phyloP scores from a whole-genome alignment of 208 protist genomes.

The Endotrypanum monterogeii region DNA sequence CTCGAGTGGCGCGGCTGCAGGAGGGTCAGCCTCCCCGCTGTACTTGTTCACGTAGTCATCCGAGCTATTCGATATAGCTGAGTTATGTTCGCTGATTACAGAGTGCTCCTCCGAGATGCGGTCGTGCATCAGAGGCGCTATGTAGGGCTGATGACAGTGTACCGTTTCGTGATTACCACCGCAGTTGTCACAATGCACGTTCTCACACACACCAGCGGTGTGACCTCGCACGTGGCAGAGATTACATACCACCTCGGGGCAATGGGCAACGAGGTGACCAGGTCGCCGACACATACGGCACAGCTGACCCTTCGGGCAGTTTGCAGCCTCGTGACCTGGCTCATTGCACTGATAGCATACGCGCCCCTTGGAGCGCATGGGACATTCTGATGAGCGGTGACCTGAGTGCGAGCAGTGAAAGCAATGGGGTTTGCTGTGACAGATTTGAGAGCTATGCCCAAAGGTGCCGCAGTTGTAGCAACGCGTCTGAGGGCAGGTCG shows the following conservation, averaged over 20 bases:
- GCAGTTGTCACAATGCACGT: slow-evolving; percentile 47
- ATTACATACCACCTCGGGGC: slow-evolving; percentile 71
- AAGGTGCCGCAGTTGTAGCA: slow-evolving; percentile 91
- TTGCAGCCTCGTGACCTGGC: slow-evolving; percentile 80
- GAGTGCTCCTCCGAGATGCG: slow-evolving; percentile 26
- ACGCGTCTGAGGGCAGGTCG: slow-evolving; percentile 79
- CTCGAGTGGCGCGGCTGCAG: background rate
- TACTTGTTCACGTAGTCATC: background rate
- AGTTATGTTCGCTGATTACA: background rate
- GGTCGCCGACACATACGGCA: slow-evolving; percentile 82
- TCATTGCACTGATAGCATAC: slow-evolving; percentile 91
- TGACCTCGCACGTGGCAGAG: slow-evolving; percentile 80
- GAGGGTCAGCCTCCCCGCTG: slow-evolving; percentile 1
- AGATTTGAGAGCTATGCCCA: slow-evolving; percentile 84
- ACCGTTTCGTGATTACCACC: slow-evolving; percentile 41
- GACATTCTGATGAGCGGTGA: slow-evolving; percentile 81
- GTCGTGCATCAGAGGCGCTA: slow-evolving; percentile 16
- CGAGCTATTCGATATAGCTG: background rate
- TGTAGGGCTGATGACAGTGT: slow-evolving; percentile 34
- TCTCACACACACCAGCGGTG: slow-evolving; percentile 68
- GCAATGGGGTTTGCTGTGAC: slow-evolving; percentile 84
- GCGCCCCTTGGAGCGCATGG: slow-evolving; percentile 64
- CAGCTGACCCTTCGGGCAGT: slow-evolving; percentile 72
- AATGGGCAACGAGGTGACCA: slow-evolving; percentile 78
- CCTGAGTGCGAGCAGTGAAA: slow-evolving; percentile 85